A percentile compares a stretch with the other conserved stretches of the same genome.
These are phyloP conservation scores for Circinella minor DNA, from an alignment of 371 early-diverging fungal species.

Conservation along the genomic window DNA sequence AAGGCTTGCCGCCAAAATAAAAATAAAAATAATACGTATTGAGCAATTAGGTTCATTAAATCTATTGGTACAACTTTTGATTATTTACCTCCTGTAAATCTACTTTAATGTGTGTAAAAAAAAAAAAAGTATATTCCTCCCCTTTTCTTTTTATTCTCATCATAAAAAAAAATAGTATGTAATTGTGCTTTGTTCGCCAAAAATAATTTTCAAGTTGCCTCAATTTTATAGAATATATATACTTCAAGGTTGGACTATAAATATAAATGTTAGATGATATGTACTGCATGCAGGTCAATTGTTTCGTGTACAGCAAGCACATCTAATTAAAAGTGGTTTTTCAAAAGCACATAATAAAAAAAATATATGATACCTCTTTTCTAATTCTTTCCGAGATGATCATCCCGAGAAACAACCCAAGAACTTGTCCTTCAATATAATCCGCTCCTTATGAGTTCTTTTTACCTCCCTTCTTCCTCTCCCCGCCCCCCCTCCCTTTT, in stretches of 20 bases:
- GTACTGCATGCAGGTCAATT: background rate
- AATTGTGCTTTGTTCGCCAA: background rate
- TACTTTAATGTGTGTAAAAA: too few relatives aligned
- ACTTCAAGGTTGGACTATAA: too few relatives aligned
- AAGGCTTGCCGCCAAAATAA: background rate
- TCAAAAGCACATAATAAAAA: too few relatives aligned
- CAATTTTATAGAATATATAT: too few relatives aligned
- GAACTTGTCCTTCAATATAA: background rate
- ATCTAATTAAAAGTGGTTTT: background rate
- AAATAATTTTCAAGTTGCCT: background rate
- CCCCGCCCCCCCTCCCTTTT: too few relatives aligned
- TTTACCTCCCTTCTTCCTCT: background rate
- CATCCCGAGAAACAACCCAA: constrained; percentile 1
- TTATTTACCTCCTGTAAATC: too few relatives aligned
- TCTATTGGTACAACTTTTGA: too few relatives aligned
- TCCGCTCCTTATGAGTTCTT: too few relatives aligned
- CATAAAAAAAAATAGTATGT: too few relatives aligned
- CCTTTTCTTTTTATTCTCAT: too few relatives aligned
- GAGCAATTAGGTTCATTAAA: too few relatives aligned
- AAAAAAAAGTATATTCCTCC: too few relatives aligned
- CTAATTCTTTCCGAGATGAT: background rate
- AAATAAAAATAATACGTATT: background rate
- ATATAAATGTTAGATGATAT: background rate
- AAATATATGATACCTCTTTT: background rate
- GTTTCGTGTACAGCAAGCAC: background rate